Evolutionary conservation across 2,329 filamentous ascomycete genomes (phyloP), one percentile per base, ranked within the genome.

Genomic region (Hirsutella thompsonii): DNA sequence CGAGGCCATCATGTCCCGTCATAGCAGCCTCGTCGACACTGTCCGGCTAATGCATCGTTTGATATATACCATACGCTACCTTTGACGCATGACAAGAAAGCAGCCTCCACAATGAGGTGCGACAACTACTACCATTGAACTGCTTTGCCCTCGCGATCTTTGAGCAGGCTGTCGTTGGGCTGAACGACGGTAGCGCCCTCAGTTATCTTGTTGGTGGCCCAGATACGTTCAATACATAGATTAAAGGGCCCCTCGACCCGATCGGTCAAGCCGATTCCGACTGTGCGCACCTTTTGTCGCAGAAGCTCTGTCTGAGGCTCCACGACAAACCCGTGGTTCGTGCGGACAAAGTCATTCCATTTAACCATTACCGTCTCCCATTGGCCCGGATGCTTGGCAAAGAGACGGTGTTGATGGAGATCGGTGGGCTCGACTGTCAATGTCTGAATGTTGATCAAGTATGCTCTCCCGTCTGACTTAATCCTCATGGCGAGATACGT

Each of bases 361-460:
- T 83, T 83, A 47, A 98, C 82, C 37, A 93, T 62, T n/a, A 95
- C 75, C 2, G 92, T 95, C 69, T 98, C 90, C 92, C 92, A 98
- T 53, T 89, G 74, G 1, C 88, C 88, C 0, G 84, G 80, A 8
- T 76, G 75, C 54, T 80, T 81, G 8, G 82, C 73, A 51, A 87
- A 94, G 4, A 98, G 64, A 38, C 92, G 72, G 61, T 98, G 92
- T 59, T 98, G 92, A 60, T 96, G 92, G 47, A 98, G 70, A 59
- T 98, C 92, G n/a, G 88, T 90, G 10, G 87, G 84, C 37, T 94
- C 85, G 42, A 98, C 81, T 2, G 84, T 85, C 56, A 98, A 90
- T 3, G 89, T 94, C 67, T 96, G 92, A 14, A 98, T 68, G 61
- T 98, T 98, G 54, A 98, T 78, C 43, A 94, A 86, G 66, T 96